These are phyloP conservation scores for Didymella segeticola DNA, from an alignment of 2,329 filamentous ascomycete species.

Conservation along the genomic window DNA sequence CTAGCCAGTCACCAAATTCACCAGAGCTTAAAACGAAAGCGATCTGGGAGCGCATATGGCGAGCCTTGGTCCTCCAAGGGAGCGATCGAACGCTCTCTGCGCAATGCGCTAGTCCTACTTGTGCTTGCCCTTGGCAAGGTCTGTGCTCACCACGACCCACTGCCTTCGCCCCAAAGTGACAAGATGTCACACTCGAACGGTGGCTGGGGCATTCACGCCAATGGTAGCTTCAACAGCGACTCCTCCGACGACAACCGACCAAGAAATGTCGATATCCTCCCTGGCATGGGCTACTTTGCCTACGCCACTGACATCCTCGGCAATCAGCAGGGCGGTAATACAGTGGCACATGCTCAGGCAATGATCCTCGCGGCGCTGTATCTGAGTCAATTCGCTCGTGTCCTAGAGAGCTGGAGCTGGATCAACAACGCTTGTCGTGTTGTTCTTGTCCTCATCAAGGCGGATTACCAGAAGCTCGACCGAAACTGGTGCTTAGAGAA, in stretches of 20 bases:
- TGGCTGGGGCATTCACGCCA: slow-evolving; percentile 39
- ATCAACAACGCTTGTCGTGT: slow-evolving; percentile 67
- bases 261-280: slow-evolving; percentile 82
- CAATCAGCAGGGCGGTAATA: slow-evolving; percentile 77
- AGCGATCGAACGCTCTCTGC: slow-evolving; percentile 43
- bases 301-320: slow-evolving; percentile 87
- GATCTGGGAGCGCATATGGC: slow-evolving; percentile 37
- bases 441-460: slow-evolving; percentile 76
- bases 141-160: slow-evolving; percentile 61
- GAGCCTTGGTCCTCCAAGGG: slow-evolving; percentile 34
- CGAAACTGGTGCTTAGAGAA: slow-evolving; percentile 30
- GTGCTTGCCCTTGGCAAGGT: slow-evolving; percentile 88
- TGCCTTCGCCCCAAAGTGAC: slow-evolving; percentile 65
- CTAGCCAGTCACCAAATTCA: slow-evolving; percentile 24
- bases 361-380: slow-evolving; percentile 87
- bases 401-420: slow-evolving; percentile 83
- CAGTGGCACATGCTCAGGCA: slow-evolving; percentile 83
- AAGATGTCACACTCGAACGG: slow-evolving; percentile 26
- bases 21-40: slow-evolving; percentile 45
- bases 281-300: slow-evolving; percentile 88
- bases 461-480: slow-evolving; percentile 51
- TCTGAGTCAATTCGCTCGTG: slow-evolving; percentile 83
- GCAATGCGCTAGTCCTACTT: slow-evolving; percentile 80
- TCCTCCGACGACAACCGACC: slow-evolving; percentile 33
- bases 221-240: slow-evolving; percentile 44